Base-by-base conservation (phyloP, 352 stramenopile species). In the Globisporangium apiculatum region DNA sequence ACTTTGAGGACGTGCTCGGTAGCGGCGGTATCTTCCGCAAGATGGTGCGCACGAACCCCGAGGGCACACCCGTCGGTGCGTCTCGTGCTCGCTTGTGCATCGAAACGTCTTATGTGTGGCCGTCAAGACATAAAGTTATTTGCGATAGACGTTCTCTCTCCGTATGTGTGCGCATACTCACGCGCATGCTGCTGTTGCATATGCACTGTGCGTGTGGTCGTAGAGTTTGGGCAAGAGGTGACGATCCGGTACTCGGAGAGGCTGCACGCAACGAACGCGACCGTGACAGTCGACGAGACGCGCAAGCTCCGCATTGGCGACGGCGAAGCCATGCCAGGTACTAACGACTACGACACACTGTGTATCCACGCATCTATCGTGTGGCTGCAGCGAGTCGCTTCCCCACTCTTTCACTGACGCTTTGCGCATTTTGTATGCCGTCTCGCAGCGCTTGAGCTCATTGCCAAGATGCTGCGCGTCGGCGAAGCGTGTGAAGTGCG, bases 191-290 rank as follows among this genome's bases (percentile, higher is more conserved):
- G 7, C 38, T 12, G 38, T 42, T 42, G 38, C 38, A 12, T 11
- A 42, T 11, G 55, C 31, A 47, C 24, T 60, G 24, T 53, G 36
- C 47, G n/a, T 7, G 48, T 54, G 12, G 1, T 5, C 51, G 46
- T 57, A 90, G 83, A 93, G 60, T 93, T 90, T 61, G 81, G 81
- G 37, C 79, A 93, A 60, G 80, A 91, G 73, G 79, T 91, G 60
- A 85, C 72, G 40, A 67, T 93, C 47, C 76, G 66, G 10, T 91
- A 85, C 71, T 87, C 77, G 36, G 78, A 70, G 48, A 77, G 69
- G 56, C 61, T 79, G 43, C 69, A 87, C 17, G 71, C 76, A 43
- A 75, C 69, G 8, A 73, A 73, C 18, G 55, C 62, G 45, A 64
- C 71, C 7, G 69, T 89, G 42, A 52, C 59, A 5, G 38, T 69